These are phyloP conservation scores for Gorgonomyces haynaldii DNA, from an alignment of 192 early-diverging fungal genomes.

Conservation along the genomic window DNA sequence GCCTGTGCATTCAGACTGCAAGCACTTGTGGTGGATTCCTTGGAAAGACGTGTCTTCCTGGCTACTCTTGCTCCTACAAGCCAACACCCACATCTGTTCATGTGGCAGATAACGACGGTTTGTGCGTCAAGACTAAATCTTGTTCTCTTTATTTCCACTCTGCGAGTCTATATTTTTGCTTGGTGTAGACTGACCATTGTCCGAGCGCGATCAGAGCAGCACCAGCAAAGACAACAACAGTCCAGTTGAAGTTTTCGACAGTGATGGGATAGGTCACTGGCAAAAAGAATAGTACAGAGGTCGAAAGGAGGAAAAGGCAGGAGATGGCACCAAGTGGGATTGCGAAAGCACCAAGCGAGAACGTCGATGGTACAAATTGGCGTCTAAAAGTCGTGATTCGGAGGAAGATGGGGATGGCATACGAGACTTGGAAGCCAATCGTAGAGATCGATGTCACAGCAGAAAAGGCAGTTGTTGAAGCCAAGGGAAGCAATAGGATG, in stretches of 20 bases:
- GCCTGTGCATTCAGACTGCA: no score
- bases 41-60: no score
- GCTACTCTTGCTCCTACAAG: no score
- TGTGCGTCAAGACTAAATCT: no score
- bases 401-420: constrained; percentile 22
- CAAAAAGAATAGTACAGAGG: constrained; percentile 19
- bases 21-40: no score
- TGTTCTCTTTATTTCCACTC: no score
- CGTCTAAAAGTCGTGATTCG: constrained; percentile 9
- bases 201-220: constrained; percentile 1
- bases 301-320: no score
- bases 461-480: constrained; percentile 14
- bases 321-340: no score
- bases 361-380: constrained; percentile 11
- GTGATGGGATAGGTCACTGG: constrained; percentile 17
- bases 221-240: constrained; percentile 22
- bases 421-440: constrained; percentile 24
- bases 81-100: no score
- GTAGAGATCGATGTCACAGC: constrained; percentile 26
- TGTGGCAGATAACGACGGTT: no score
- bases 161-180: no score
- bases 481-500: constrained; percentile 7
- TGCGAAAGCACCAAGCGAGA: constrained; percentile 19
- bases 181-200: no score
- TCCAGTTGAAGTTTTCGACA: constrained; percentile 20